Evolutionary conservation across 306 rosid genomes (phyloP).

Genomic region (Medicago lupulina): DNA sequence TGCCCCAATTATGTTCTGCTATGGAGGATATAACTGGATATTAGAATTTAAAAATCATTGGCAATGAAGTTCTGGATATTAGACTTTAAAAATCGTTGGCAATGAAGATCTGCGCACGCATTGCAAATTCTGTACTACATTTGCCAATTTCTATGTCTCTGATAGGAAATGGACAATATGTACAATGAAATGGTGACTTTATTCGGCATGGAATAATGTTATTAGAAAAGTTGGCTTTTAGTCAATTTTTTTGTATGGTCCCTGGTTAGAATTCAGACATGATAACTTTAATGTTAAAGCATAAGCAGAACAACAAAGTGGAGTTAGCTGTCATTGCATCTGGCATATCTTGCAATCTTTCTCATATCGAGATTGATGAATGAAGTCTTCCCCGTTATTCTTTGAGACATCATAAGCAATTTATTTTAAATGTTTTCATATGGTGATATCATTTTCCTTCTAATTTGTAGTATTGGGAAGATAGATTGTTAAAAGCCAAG

Average conservation of each 20-base stretch:
- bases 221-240: not conserved
- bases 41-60: not conserved
- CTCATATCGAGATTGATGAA: not conserved
- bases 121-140: not conserved
- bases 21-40: not conserved
- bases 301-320: conserved; percentile 3
- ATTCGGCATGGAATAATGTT: not conserved
- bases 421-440: conserved; percentile 30
- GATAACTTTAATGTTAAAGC: not conserved
- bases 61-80: not conserved
- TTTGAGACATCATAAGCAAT: conserved; percentile 1
- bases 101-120: not conserved
- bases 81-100: not conserved
- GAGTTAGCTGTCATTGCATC: conserved; percentile 12
- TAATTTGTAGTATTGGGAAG: conserved; percentile 88
- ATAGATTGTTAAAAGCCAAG: conserved; percentile 88
- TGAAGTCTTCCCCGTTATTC: conserved; percentile 9
- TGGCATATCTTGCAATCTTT: conserved; percentile 15
- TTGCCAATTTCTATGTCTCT: not conserved
- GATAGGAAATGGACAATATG: not conserved
- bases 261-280: not conserved
- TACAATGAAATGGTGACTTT: not conserved
- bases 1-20: not conserved
- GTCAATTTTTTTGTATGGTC: not conserved
- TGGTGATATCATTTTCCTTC: conserved; percentile 36